These are phyloP conservation scores for Wilhelminamyces savonicus DNA, from an alignment of 805 yeast genomes.

Conservation along the genomic window DNA sequence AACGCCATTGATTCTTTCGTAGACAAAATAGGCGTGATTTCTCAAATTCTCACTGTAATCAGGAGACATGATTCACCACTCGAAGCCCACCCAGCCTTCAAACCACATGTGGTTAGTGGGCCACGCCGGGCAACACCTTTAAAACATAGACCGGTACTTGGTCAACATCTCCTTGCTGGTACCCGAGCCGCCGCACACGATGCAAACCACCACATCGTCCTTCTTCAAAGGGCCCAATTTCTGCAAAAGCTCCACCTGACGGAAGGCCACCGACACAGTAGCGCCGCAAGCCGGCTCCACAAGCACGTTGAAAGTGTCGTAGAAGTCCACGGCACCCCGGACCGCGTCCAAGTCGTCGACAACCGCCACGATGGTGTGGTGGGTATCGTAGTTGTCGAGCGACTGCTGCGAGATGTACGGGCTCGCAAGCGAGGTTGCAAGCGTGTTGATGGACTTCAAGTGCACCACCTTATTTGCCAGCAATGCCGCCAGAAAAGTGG, in stretches of 20 bases:
- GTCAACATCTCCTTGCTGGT: conserved; percentile 5
- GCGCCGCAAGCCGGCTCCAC: conserved; percentile 34
- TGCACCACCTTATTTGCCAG: conserved; percentile 11
- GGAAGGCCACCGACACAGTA: conserved; percentile 10
- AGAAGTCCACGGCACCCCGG: conserved; percentile 13
- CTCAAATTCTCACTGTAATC: too few species aligned
- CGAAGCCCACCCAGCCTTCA: too few species aligned
- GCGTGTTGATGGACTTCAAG: conserved; percentile 14
- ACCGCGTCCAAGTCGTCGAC: conserved; percentile 22
- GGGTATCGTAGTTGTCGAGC: conserved; percentile 9
- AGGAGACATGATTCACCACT: too few species aligned
- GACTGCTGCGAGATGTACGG: conserved; percentile 19
- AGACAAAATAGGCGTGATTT: too few species aligned
- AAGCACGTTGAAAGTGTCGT: conserved; percentile 13
- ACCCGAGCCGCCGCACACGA: conserved; percentile 25
- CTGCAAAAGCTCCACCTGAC: conserved; percentile 8
- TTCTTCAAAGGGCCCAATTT: conserved; percentile 7
- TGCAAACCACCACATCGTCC: conserved; percentile 19
- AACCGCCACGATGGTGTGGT: conserved; percentile 9
- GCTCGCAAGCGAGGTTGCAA: conserved; percentile 22
- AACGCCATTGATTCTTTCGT: too few species aligned
- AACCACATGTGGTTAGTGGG: too few species aligned
- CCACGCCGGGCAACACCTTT: too few species aligned
- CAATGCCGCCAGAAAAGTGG: conserved; percentile 16
- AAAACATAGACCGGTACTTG: conserved; percentile 5